Percentiles rank a stretch among this genome's conserved stretches.
Evolutionary conservation across 2,329 filamentous ascomycete species (phyloP).

Genomic region (Fonsecaea erecta): DNA sequence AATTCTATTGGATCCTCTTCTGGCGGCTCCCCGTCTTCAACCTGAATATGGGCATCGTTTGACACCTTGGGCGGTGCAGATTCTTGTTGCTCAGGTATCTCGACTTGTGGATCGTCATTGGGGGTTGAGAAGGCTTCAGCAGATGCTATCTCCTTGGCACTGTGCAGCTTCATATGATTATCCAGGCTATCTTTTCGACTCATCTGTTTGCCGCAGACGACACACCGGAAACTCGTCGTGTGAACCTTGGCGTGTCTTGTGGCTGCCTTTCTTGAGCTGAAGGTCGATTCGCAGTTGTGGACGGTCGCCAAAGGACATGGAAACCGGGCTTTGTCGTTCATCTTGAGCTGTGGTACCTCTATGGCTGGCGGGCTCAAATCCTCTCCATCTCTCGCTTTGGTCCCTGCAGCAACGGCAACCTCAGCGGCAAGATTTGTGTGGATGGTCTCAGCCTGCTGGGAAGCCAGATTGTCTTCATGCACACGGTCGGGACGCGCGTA

Average conservation of each 20-base stretch:
- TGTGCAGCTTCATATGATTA: slow-evolving; percentile 29
- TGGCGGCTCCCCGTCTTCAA: not conserved
- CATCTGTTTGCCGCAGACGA: slow-evolving; percentile 28
- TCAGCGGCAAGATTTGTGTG: not conserved
- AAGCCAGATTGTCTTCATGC: not conserved
- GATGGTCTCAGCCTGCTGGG: not conserved
- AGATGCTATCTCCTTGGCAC: slow-evolving; percentile 10
- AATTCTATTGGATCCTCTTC: slow-evolving; percentile 15
- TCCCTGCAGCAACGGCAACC: slow-evolving; percentile 3
- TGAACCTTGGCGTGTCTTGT: slow-evolving; percentile 31
- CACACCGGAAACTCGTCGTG: slow-evolving; percentile 23
- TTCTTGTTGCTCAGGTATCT: not conserved
- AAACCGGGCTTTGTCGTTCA: slow-evolving; percentile 19
- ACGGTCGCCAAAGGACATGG: slow-evolving; percentile 28
- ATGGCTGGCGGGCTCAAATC: not conserved
- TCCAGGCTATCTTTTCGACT: slow-evolving; percentile 22
- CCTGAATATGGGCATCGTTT: not conserved
- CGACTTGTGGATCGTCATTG: not conserved
- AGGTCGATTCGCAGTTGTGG: slow-evolving; percentile 29
- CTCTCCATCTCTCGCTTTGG: not conserved
- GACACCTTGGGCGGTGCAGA: not conserved
- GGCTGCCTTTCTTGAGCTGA: slow-evolving; percentile 22
- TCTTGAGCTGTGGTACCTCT: not conserved
- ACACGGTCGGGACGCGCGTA: not conserved
- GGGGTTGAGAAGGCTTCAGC: slow-evolving; percentile 18